A percentile compares a stretch with the other conserved stretches of the same genome.
These are phyloP conservation scores for Dictyostelium brefeldianum DNA, from an alignment of 78 protist genomes.

Conservation along the genomic window DNA sequence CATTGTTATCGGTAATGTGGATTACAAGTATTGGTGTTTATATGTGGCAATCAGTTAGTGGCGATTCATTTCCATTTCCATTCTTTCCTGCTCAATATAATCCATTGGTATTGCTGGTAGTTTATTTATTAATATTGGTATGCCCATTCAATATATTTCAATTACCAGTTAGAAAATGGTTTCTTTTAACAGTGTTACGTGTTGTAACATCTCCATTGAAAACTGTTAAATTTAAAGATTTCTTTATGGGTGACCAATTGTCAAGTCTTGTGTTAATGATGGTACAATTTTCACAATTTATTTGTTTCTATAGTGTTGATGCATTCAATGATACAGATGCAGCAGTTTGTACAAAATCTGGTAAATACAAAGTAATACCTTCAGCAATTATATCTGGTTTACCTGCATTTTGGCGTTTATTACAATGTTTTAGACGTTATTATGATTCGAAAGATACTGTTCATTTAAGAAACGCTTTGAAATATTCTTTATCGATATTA, in stretches of 20 bases:
- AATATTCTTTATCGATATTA: slow-evolving; percentile 47
- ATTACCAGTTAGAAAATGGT: slow-evolving; percentile 44
- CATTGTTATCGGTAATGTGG: slow-evolving; percentile 50
- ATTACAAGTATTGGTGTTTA: slow-evolving; percentile 61
- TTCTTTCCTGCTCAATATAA: slow-evolving; percentile 32
- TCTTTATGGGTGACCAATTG: slow-evolving; percentile 79
- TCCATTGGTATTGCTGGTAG: slow-evolving; percentile 42
- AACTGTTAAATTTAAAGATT: slow-evolving; percentile 51
- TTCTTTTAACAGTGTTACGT: slow-evolving; percentile 26
- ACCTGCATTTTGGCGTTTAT: slow-evolving; percentile 85
- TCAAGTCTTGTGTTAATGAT: slow-evolving; percentile 46
- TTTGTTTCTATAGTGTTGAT: slow-evolving; percentile 70
- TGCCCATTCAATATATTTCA: slow-evolving; percentile 62
- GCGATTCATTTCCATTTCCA: slow-evolving; percentile 50
- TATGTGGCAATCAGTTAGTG: slow-evolving; percentile 52
- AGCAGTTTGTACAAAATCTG: slow-evolving; percentile 16
- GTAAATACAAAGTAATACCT: slow-evolving; percentile 11
- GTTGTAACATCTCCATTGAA: slow-evolving; percentile 56
- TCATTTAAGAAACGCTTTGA: slow-evolving; percentile 79
- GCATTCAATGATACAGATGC: neutral
- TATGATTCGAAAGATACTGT: slow-evolving; percentile 69
- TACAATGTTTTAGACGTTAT: slow-evolving; percentile 89
- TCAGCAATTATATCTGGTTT: slow-evolving; percentile 65
- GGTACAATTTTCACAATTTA: slow-evolving; percentile 38
- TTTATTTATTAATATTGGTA: neutral